Conservation (phyloP, 306 rosid species). For the Cucurbita argyrosperma region DNA sequence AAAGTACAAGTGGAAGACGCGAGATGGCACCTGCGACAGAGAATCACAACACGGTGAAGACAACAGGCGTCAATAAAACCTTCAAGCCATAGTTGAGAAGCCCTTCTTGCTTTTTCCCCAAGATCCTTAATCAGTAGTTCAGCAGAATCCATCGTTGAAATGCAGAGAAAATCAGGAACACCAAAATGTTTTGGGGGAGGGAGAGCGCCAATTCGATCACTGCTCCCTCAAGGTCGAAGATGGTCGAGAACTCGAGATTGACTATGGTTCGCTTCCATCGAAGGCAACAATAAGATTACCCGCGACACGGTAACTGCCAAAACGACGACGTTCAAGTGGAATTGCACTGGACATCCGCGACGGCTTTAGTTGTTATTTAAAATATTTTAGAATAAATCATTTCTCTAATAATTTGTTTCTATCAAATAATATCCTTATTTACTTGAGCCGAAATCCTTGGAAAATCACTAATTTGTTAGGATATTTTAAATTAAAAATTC, state of each 20-base stretch:
- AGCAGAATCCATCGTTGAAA: slow-evolving; percentile 12
- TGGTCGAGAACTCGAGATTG: background rate
- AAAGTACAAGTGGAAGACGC: background rate
- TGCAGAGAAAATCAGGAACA: too few species aligned
- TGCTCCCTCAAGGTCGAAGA: background rate
- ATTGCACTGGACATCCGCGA: background rate
- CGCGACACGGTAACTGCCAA: background rate
- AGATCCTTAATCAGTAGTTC: background rate
- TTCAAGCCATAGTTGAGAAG: slow-evolving; percentile 38
- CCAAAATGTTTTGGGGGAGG: background rate
- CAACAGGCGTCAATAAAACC: slow-evolving; percentile 77
- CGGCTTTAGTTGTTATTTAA: too few species aligned
- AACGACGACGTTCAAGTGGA: background rate
- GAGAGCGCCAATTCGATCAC: background rate
- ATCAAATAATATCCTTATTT: too few species aligned
- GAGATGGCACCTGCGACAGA: slow-evolving; percentile 30
- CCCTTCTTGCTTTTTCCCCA: slow-evolving; percentile 13
- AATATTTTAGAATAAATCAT: too few species aligned
- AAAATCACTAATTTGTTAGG: too few species aligned
- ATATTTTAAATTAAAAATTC: too few species aligned
- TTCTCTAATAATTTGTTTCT: too few species aligned
- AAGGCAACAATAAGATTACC: background rate
- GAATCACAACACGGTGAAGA: slow-evolving; percentile 70
- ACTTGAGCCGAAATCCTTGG: too few species aligned
- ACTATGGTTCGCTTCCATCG: background rate